Evolutionary conservation across 2,329 filamentous ascomycete genomes (phyloP), one percentile per base, ranked within the genome.

Genomic region (Fusarium robinianum): DNA sequence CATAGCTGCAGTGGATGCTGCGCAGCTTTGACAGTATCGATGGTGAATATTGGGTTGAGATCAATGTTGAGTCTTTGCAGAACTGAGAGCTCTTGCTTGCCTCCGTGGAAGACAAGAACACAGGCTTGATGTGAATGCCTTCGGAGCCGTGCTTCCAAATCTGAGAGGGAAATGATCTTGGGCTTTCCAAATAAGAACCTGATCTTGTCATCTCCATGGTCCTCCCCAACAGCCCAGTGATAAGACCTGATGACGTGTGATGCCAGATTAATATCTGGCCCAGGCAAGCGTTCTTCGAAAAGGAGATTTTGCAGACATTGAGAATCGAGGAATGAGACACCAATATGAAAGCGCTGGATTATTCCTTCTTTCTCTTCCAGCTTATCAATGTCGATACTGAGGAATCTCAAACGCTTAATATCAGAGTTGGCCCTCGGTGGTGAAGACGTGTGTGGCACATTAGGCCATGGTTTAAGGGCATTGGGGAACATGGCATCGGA

Each of bases 1-100:
- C 38, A 54, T 21, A 64, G 41, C 32, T 57, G 38, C 4, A 63
- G 47, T 12, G 53, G 51, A 45, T 51, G 48, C 25, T 64, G 55
- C 18, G 53, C 56, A 15, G 51, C 56, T 36, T 61, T 62, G 26
- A 55, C 51, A 2, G 58, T 60, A 17, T 64, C 57, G 29, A 65
- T 48, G 3, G 51, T 44, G 23, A 49, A 59, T 4, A 55, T 44
- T 14, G 53, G 52, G 19, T 43, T 35, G 26, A 51, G 48, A 23
- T 49, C 29, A 39, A 60, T 49, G n/a, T 45, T 29, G 8, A 55
- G 29, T 26, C 34, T 31, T 16, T 38, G 22, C 11, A 58, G 35
- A 5, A 53, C 29, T 12, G 41, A 41, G 14, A 51, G 38, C 45
- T 48, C 42, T 26, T 27, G 33, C 0, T 19, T 16, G 17, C 23